Percentiles rank a stretch among this genome's conserved stretches.
Conservation (phyloP, 148 eudicot genomes). For the Chenopodium quinoa region DNA sequence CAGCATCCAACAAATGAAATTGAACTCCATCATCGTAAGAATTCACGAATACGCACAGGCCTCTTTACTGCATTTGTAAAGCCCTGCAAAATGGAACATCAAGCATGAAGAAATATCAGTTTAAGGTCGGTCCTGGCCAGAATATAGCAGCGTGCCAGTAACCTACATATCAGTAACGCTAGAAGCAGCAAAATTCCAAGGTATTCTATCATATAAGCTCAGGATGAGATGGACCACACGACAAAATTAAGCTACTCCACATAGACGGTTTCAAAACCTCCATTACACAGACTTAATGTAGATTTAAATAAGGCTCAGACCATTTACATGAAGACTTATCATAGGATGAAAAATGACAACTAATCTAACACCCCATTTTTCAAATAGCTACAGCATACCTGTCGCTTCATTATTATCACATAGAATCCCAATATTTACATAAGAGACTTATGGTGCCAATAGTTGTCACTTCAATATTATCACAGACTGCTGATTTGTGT, state of each 20-base stretch:
- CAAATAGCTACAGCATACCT: not conserved
- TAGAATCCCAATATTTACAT: not conserved
- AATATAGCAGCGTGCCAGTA: too few relatives aligned
- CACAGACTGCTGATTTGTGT: too few relatives aligned
- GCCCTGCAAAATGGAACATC: constrained; percentile 55
- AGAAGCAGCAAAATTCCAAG: not conserved
- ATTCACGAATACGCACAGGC: constrained; percentile 79
- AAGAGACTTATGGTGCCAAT: too few relatives aligned
- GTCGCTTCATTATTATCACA: not conserved
- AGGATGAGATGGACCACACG: not conserved
- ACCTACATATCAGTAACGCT: not conserved
- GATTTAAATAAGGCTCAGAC: too few relatives aligned
- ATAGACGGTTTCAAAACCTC: not conserved
- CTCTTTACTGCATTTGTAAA: constrained; percentile 96
- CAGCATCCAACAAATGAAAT: not conserved
- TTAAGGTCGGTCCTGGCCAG: not conserved
- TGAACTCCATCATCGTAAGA: constrained; percentile 20
- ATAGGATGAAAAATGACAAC: too few relatives aligned
- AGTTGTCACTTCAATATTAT: too few relatives aligned
- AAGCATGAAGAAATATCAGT: not conserved
- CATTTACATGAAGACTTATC: too few relatives aligned
- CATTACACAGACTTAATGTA: not conserved
- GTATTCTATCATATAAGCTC: not conserved
- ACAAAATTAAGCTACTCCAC: not conserved
- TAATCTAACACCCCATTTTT: too few relatives aligned